Evolutionary conservation across 495 filamentous ascomycete genomes (phyloP).

Genomic region (Xylaria intraflava): DNA sequence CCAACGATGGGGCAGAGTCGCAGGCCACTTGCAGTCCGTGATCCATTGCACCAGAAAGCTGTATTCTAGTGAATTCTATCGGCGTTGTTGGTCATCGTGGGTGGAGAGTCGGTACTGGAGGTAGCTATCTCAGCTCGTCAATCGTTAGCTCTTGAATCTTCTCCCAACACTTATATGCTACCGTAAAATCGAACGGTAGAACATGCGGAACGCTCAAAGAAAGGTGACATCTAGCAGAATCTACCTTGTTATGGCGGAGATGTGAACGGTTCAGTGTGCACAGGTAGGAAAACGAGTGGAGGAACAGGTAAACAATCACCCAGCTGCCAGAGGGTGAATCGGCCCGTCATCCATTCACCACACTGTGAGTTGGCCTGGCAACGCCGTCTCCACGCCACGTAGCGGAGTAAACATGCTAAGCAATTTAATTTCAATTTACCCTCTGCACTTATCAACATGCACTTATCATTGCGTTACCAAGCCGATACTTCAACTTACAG

Average conservation of each 20-base stretch:
- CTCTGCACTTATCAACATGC: neutral
- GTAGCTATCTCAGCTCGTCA: too few species aligned
- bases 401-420: constrained; percentile 19
- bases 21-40: neutral
- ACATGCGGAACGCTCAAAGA: too few species aligned
- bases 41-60: too few species aligned
- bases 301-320: neutral
- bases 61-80: too few species aligned
- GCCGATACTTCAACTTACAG: neutral
- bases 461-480: neutral
- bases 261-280: neutral
- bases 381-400: constrained; percentile 8
- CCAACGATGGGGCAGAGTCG: neutral
- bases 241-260: too few species aligned
- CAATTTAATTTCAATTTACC: constrained; percentile 1
- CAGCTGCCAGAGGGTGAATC: neutral
- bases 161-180: too few species aligned
- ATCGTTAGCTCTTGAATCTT: too few species aligned
- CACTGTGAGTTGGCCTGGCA: constrained; percentile 23
- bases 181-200: too few species aligned
- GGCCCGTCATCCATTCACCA: neutral
- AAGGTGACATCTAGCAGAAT: too few species aligned
- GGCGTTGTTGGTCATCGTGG: too few species aligned
- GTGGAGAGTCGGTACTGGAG: too few species aligned
- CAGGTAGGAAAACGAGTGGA: neutral